These are phyloP conservation scores for Forsythia viridissima DNA, from an alignment of 257 asterid species.

Conservation along the genomic window DNA sequence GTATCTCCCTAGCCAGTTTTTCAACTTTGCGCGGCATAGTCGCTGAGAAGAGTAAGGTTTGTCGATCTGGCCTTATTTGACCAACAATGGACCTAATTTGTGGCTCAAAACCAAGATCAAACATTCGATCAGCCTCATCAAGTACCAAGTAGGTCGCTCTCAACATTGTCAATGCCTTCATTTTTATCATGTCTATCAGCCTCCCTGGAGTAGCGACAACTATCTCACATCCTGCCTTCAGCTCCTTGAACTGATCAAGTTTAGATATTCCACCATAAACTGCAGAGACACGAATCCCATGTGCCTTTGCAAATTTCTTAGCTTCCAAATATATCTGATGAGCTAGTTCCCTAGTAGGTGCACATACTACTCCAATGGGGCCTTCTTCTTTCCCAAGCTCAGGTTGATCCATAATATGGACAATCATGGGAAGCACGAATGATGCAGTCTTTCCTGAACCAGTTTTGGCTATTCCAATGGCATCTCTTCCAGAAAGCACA, in stretches of 20 bases:
- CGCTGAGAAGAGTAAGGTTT: slow-evolving; percentile 93
- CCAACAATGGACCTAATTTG: slow-evolving; percentile 96
- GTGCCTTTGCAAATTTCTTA: slow-evolving; percentile 81
- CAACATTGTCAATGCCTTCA: slow-evolving; percentile 86
- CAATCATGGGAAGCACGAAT: slow-evolving; percentile 94
- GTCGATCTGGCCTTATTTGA: slow-evolving; percentile 97
- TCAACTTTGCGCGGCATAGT: slow-evolving; percentile 97
- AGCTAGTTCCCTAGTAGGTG: slow-evolving; percentile 98
- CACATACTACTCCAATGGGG: slow-evolving; percentile 96
- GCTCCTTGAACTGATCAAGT: slow-evolving; percentile 95
- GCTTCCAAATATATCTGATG: slow-evolving; percentile 97
- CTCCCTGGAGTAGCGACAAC: slow-evolving; percentile 99
- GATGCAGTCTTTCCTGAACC: slow-evolving; percentile 99
- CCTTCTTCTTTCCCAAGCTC: slow-evolving; percentile 94
- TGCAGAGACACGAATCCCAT: slow-evolving; percentile 88
- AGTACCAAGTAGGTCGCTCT: slow-evolving; percentile 92
- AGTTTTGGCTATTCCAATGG: slow-evolving; percentile 95
- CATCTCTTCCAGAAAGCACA: slow-evolving; percentile 93
- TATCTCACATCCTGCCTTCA: slow-evolving; percentile 96
- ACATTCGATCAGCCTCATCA: slow-evolving; percentile 99
- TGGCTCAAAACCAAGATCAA: slow-evolving; percentile 99
- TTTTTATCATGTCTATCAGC: slow-evolving; percentile 91
- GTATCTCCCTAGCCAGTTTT: slow-evolving; percentile 93
- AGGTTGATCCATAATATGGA: slow-evolving; percentile 95
- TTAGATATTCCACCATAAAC: slow-evolving; percentile 99